phyloP scores from a whole-genome alignment of 2,329 filamentous ascomycete species.

The Intubia oerlemansii region DNA sequence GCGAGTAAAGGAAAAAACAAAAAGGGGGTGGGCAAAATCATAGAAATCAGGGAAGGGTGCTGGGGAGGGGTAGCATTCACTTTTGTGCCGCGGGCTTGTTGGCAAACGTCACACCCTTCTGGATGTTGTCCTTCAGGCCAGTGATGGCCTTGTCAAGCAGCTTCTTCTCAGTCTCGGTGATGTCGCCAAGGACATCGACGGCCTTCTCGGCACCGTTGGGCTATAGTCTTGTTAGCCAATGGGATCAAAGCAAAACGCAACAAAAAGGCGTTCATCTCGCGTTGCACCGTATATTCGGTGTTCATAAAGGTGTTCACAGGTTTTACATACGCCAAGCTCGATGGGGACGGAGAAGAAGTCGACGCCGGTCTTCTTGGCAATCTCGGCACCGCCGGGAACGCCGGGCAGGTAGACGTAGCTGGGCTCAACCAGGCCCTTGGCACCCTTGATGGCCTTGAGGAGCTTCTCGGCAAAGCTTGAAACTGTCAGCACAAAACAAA shows the following conservation, averaged over 20 bases:
- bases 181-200: slow-evolving; percentile 52
- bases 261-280: too few relatives aligned
- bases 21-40: slow-evolving; percentile 6
- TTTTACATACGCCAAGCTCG: slow-evolving; percentile 87
- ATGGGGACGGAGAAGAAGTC: slow-evolving; percentile 96
- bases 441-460: slow-evolving; percentile 68
- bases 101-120: slow-evolving; percentile 81
- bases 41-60: background rate
- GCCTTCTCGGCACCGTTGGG: slow-evolving; percentile 71
- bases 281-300: too few relatives aligned
- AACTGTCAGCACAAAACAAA: slow-evolving; percentile 1
- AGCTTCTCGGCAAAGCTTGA: slow-evolving; percentile 93
- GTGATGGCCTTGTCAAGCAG: slow-evolving; percentile 55
- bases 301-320: too few relatives aligned
- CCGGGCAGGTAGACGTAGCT: slow-evolving; percentile 91
- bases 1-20: too few relatives aligned
- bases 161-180: slow-evolving; percentile 75
- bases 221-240: slow-evolving; percentile 27
- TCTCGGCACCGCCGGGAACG: slow-evolving; percentile 66
- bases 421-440: slow-evolving; percentile 84
- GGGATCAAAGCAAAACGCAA: slow-evolving; percentile 1
- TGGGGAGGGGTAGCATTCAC: slow-evolving; percentile 33
- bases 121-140: slow-evolving; percentile 80
- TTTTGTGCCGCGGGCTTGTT: slow-evolving; percentile 76
- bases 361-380: slow-evolving; percentile 61